Evolutionary conservation across 2,329 filamentous ascomycete species (phyloP), one percentile per base, ranked within the genome.

Genomic region (Pseudonectria buxi): DNA sequence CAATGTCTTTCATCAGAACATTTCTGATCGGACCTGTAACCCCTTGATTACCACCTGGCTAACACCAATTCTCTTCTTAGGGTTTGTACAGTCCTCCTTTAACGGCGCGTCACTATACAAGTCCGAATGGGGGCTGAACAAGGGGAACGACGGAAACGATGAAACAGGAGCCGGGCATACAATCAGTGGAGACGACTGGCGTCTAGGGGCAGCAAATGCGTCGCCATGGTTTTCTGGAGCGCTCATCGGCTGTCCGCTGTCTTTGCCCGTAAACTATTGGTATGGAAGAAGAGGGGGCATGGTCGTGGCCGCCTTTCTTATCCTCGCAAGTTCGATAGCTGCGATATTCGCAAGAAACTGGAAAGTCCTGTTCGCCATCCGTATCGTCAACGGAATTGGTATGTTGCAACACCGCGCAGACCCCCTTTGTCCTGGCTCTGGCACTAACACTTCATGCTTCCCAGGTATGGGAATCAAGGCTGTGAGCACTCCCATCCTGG

Each of bases 391-490:
- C 34, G 64, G 63, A 4, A 41, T 66, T 13, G 62, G 63, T 64
- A 26, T 37, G 59, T 45, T 26, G 35, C 12, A 2, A 24, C 26
- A 18, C 28, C 11, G 26, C 15, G n/a, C 18, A 24, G 3, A 14
- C 12, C 7, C 13, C 32, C 6, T 51, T 42, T 38, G 33, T 35
- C 13, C 61, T 26, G 51, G 46, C 46, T 47, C 4, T 25, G 33
- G 26, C 14, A 13, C 6, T 4, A 15, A n/a, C 7, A n/a, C 24
- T 22, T 16, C 3, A 24, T 3, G 4, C 32, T 40, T n/a, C 2
- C 3, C 30, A 59, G 67, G 63, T 1, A 71, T 71, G 67, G 67
- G 67, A 0, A 58, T 71, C 16, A 70, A 70, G 40, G 67, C 68
- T 1, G 65, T 69, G 25, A 70, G 65, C 26, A 65, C 67, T 0